These are phyloP conservation scores for Hyaloscypha hepaticicola DNA, from an alignment of 495 filamentous ascomycete species.

Conservation along the genomic window DNA sequence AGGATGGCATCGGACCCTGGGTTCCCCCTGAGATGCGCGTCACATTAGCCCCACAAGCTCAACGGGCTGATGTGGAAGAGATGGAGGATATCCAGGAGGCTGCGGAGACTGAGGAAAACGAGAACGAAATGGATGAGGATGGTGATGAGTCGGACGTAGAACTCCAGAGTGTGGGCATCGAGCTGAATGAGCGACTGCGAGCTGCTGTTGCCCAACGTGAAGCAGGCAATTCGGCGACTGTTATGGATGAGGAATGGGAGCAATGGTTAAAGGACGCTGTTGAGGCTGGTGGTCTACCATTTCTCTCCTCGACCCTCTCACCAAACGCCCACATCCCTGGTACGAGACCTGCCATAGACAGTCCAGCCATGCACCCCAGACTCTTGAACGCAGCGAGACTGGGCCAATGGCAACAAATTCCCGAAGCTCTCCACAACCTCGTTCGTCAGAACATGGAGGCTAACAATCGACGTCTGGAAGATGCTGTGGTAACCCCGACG, in stretches of 20 bases:
- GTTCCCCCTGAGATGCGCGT: constrained; percentile 47
- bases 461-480: constrained; percentile 15
- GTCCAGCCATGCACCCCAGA: constrained; percentile 40
- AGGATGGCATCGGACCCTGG: constrained; percentile 57
- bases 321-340: constrained; percentile 33
- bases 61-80: constrained; percentile 31
- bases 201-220: constrained; percentile 63
- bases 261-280: constrained; percentile 82
- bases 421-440: constrained; percentile 46
- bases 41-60: constrained; percentile 35
- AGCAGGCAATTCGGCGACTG: constrained; percentile 59
- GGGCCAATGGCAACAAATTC: constrained; percentile 52
- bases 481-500: constrained; percentile 12
- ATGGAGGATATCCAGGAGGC: constrained; percentile 38
- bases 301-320: constrained; percentile 34
- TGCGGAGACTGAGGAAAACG: constrained; percentile 34
- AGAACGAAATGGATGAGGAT: constrained; percentile 42
- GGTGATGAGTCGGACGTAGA: constrained; percentile 66
- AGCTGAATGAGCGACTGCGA: constrained; percentile 70
- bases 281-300: constrained; percentile 54
- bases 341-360: constrained; percentile 39
- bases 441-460: constrained; percentile 38
- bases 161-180: constrained; percentile 69
- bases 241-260: constrained; percentile 78
- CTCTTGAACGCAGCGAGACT: constrained; percentile 41